Evolutionary conservation across 805 yeast species (phyloP).

Genomic region (Schizosaccharomyces cryophilus): DNA sequence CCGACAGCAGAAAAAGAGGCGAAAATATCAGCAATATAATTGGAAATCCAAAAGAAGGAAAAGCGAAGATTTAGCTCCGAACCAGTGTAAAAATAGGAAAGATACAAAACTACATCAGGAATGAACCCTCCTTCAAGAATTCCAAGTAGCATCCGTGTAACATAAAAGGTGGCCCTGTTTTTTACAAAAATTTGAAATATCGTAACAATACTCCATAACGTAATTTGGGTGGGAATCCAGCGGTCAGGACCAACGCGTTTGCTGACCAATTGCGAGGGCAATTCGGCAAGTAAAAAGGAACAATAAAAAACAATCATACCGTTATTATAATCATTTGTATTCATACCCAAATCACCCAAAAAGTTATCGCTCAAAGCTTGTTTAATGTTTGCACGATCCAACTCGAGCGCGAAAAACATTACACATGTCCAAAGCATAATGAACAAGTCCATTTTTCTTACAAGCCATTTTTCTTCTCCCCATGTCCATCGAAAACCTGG

Average conservation of each 20-base stretch:
- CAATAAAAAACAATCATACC: conserved; percentile 32
- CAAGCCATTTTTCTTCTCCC: conserved; percentile 25
- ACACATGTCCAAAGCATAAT: conserved; percentile 31
- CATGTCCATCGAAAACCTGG: conserved; percentile 31
- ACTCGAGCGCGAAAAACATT: conserved; percentile 31
- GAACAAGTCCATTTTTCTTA: conserved; percentile 26
- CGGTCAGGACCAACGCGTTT: conserved; percentile 37
- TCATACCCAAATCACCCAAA: conserved; percentile 24
- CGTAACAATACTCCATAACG: not conserved
- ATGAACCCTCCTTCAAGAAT: conserved; percentile 39
- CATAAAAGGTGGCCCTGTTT: not conserved
- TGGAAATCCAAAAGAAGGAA: conserved; percentile 31
- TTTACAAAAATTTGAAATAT: not conserved
- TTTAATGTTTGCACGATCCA: conserved; percentile 29
- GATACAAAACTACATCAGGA: conserved; percentile 33
- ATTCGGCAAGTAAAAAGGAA: conserved; percentile 30
- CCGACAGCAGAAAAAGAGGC: conserved; percentile 27
- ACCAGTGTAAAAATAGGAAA: conserved; percentile 37
- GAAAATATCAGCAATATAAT: conserved; percentile 21
- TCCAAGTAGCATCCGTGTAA: conserved; percentile 20
- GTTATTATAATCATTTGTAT: conserved; percentile 30
- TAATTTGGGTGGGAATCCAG: conserved; percentile 31
- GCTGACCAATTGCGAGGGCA: conserved; percentile 43
- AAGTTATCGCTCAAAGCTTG: conserved; percentile 34
- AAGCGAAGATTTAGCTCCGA: conserved; percentile 30